A percentile compares a stretch with the other conserved stretches of the same genome.
These are phyloP conservation scores for Lecanosticta acicola DNA, from an alignment of 2,329 filamentous ascomycete species.

Conservation along the genomic window DNA sequence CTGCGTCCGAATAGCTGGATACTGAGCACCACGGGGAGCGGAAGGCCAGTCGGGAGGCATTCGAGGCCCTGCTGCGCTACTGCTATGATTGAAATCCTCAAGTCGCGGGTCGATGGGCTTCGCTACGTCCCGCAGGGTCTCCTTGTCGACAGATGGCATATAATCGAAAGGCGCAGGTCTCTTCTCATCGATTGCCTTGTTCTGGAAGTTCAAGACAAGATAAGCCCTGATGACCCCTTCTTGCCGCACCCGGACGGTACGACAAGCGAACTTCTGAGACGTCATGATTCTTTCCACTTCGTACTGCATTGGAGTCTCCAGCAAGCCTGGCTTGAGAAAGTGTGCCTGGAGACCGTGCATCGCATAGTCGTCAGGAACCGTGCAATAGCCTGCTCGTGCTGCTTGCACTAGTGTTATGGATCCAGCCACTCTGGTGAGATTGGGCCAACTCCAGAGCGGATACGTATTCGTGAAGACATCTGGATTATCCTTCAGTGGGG, in stretches of 20 bases:
- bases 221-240: neutral
- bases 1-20: neutral
- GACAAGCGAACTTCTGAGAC: neutral
- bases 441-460: neutral
- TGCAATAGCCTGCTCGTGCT: neutral
- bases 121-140: neutral
- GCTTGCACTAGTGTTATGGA: neutral
- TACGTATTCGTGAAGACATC: neutral
- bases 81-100: neutral
- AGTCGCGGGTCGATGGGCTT: neutral
- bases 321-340: neutral
- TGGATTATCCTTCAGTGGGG: neutral
- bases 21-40: neutral
- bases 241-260: neutral
- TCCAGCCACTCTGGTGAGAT: neutral
- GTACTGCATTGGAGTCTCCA: neutral
- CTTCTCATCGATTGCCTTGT: neutral
- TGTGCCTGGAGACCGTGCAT: neutral
- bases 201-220: neutral
- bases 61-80: neutral
- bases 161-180: neutral
- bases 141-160: neutral
- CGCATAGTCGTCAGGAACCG: neutral
- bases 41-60: neutral
- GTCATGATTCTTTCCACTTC: neutral